Percentiles rank a stretch among this genome's conserved stretches.
Evolutionary conservation across 768 basidiomycete genomes (phyloP).

Genomic region (Phlegmacium glaucopus): DNA sequence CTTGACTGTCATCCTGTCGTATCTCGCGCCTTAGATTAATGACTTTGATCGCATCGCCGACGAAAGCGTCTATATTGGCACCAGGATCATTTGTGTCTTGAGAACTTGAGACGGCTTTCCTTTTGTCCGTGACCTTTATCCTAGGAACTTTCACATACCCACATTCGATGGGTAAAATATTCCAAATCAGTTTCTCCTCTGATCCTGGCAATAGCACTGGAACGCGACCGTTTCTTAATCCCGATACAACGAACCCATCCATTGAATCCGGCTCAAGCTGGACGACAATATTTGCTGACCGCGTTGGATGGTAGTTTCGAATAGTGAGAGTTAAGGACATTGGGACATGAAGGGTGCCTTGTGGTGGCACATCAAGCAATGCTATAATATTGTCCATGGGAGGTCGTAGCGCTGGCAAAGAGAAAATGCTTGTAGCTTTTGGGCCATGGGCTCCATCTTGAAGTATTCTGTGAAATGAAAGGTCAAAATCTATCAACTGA

Average conservation of each 20-base stretch:
- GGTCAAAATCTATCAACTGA: slow-evolving; percentile 1
- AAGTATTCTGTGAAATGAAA: slow-evolving; percentile 36
- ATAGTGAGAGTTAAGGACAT: slow-evolving; percentile 52
- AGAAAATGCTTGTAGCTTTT: slow-evolving; percentile 44
- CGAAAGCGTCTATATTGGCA: slow-evolving; percentile 42
- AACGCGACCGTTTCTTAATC: slow-evolving; percentile 61
- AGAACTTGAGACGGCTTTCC: slow-evolving; percentile 32
- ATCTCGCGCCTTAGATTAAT: slow-evolving; percentile 49
- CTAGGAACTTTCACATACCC: slow-evolving; percentile 61
- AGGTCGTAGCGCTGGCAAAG: slow-evolving; percentile 59
- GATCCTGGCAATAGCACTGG: slow-evolving; percentile 72
- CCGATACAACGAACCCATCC: slow-evolving; percentile 82
- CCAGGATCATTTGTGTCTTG: slow-evolving; percentile 32
- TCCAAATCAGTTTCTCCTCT: slow-evolving; percentile 66
- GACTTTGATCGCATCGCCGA: slow-evolving; percentile 47
- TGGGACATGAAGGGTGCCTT: slow-evolving; percentile 61
- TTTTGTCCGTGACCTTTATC: slow-evolving; percentile 54
- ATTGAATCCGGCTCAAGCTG: slow-evolving; percentile 65
- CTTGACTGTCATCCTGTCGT: slow-evolving; percentile 9
- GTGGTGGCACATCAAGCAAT: slow-evolving; percentile 58
- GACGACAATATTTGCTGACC: slow-evolving; percentile 67
- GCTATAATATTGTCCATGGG: slow-evolving; percentile 66
- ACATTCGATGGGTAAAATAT: slow-evolving; percentile 70
- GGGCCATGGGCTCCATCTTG: slow-evolving; percentile 42
- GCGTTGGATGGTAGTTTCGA: slow-evolving; percentile 61